Conservation (phyloP, 2,329 filamentous ascomycete genomes). For the Laburnicola sp. region DNA sequence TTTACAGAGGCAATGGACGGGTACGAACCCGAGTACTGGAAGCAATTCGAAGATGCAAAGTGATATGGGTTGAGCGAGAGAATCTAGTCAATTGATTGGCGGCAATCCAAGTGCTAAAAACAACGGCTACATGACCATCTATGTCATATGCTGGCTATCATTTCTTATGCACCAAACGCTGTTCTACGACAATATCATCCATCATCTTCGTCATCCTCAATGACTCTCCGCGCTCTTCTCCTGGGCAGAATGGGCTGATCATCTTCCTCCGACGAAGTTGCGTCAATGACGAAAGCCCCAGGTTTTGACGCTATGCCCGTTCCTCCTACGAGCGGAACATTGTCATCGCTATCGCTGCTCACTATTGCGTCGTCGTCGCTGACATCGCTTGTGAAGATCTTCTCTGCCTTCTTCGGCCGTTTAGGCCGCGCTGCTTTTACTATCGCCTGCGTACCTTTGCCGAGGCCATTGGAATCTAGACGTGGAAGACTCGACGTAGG, state of each 20-base stretch:
- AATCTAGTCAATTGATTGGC: too few relatives aligned
- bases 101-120: too few relatives aligned
- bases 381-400: constrained; percentile 42
- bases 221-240: constrained; percentile 33
- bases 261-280: constrained; percentile 26
- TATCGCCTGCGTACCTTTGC: constrained; percentile 40
- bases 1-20: constrained; percentile 48
- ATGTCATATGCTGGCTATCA: not conserved
- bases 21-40: constrained; percentile 48
- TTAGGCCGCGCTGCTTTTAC: constrained; percentile 29
- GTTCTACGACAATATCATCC: too few relatives aligned
- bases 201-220: constrained; percentile 41
- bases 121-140: too few relatives aligned
- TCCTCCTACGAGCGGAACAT: constrained; percentile 17
- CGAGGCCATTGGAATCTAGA: constrained; percentile 31
- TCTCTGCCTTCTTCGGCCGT: constrained; percentile 27
- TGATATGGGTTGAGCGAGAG: not conserved
- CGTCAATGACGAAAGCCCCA: constrained; percentile 26
- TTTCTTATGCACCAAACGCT: not conserved
- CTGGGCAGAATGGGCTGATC: constrained; percentile 26
- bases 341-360: constrained; percentile 42
- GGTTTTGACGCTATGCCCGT: constrained; percentile 16
- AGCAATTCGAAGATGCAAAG: constrained; percentile 35
- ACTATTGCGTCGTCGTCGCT: constrained; percentile 40
- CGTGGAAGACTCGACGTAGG: constrained; percentile 40